phyloP scores from a whole-genome alignment of 176 grass and related monocot species.

The Guadua angustifolia region DNA sequence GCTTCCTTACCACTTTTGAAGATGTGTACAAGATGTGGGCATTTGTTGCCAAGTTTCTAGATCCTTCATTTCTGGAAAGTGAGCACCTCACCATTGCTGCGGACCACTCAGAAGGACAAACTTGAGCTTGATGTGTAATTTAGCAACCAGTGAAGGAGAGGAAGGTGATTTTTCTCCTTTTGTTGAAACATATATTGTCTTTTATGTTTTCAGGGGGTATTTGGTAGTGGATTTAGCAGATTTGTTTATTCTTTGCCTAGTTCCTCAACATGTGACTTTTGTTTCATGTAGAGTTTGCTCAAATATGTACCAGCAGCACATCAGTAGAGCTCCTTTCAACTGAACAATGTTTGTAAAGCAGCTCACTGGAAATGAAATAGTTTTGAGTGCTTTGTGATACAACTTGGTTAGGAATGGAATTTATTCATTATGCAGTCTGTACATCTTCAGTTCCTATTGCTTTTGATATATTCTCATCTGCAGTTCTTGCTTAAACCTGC shows the following conservation, averaged over 20 bases:
- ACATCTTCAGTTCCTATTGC: constrained; percentile 30
- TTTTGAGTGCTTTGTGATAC: constrained; percentile 56
- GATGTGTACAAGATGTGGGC: constrained; percentile 99
- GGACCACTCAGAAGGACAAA: constrained; percentile 56
- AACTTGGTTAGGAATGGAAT: constrained; percentile 30
- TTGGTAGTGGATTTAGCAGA: constrained; percentile 62
- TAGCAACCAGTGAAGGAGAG: constrained; percentile 45
- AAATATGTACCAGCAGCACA: constrained; percentile 63
- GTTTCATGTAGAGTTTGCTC: constrained; percentile 70
- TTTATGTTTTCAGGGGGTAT: constrained; percentile 42
- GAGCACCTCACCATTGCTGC: constrained; percentile 51
- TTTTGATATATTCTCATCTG: constrained; percentile 34
- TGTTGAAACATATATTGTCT: constrained; percentile 37
- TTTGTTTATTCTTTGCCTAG: constrained; percentile 80
- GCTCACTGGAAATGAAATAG: constrained; percentile 65
- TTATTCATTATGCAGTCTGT: constrained; percentile 38
- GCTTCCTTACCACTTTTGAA: constrained; percentile 96
- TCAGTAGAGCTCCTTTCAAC: constrained; percentile 62
- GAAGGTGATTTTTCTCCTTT: constrained; percentile 53
- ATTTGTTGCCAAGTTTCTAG: constrained; percentile 93
- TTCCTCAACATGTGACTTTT: constrained; percentile 64
- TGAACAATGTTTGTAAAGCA: constrained; percentile 71
- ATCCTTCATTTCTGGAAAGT: constrained; percentile 79
- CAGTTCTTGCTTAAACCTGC: constrained; percentile 36
- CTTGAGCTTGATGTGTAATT: constrained; percentile 55